Evolutionary conservation across 768 basidiomycete genomes (phyloP).

Genomic region (Xerocomellus amylosporus): DNA sequence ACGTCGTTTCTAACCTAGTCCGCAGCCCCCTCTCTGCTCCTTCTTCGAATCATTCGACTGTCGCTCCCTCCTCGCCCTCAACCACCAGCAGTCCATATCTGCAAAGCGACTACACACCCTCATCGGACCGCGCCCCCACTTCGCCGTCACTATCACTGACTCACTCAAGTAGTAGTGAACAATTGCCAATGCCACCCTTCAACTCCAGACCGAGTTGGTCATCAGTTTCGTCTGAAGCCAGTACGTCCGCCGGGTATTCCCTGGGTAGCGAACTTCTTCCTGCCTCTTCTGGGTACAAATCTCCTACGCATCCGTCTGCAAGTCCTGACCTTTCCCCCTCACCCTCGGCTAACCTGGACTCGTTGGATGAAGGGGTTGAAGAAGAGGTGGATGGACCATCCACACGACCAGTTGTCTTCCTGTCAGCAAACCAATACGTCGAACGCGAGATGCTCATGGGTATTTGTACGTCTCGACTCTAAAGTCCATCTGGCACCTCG

Average conservation of each 20-base stretch:
- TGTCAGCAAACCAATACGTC: conserved; percentile 44
- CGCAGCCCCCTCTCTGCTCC: conserved; percentile 9
- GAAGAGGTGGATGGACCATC: conserved; percentile 15
- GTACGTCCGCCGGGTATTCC: conserved; percentile 10
- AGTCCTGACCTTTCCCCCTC: conserved; percentile 25
- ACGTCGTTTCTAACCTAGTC: conserved; percentile 21
- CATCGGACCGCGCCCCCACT: conserved; percentile 10
- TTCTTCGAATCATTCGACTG: conserved; percentile 12
- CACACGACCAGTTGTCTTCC: conserved; percentile 9
- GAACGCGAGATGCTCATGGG: conserved; percentile 57
- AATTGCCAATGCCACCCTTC: conserved; percentile 13
- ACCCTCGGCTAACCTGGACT: conserved; percentile 12
- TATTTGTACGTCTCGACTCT: conserved; percentile 52
- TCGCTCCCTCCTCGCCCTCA: conserved; percentile 4
- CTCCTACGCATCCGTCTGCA: conserved; percentile 15
- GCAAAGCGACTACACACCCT: conserved; percentile 12
- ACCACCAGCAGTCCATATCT: conserved; percentile 3
- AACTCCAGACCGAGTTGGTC: conserved; percentile 22
- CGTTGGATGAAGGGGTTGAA: conserved; percentile 20
- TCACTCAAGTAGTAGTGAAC: conserved; percentile 17
- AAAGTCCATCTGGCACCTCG: background rate
- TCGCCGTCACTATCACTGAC: conserved; percentile 16
- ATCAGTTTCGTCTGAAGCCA: conserved; percentile 26
- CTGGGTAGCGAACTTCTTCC: conserved; percentile 13
- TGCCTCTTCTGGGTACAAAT: conserved; percentile 15